Evolutionary conservation across 2,329 filamentous ascomycete species (phyloP), one percentile per base, ranked within the genome.

Genomic region (Septoria petroselini): DNA sequence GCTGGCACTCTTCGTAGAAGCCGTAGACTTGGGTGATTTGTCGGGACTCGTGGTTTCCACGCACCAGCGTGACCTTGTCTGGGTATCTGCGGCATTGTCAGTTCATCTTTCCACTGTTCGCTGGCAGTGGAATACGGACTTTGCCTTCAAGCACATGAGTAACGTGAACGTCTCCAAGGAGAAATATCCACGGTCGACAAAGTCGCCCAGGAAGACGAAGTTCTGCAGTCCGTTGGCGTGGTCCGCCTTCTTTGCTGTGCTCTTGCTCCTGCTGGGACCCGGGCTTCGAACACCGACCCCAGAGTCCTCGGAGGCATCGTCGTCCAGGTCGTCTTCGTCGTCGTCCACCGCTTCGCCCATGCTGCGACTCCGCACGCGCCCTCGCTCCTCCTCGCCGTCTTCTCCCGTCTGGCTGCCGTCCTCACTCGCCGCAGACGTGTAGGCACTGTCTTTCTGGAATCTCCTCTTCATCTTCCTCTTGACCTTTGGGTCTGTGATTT

Each of bases 401-500:
- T 66, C 69, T 43, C 65, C 63, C 4, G 53, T 44, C 47, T 65
- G 64, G 14, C 60, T 63, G 3, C 62, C 64, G 31, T 66, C 64
- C 27, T 74, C 77, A 4, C 71, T 75, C 4, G 73, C 73, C 31
- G 70, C 68, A 5, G 73, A 81, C 12, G 76, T 77, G 60, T 81
- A 82, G 46, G 74, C 75, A 41, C 68, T 68, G 51, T 77, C 75
- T 43, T 65, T 63, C 61, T 77, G 75, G 58, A 74, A 77, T 30
- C 75, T 62, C 51, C 75, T 64, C 68, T 83, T 86, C 71, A 95
- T 82, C 75, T 91, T 94, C 75, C 86, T 89, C 72, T 84, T 85
- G 39, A 93, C 75, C 68, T 91, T 93, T 3, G 90, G 88, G 64
- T 95, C 84, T 48, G 84, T 93, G 61, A 95, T 95, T 61, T 86